Conservation (phyloP, 192 early-diverging fungal genomes). For the Backusella tarrabulga region DNA sequence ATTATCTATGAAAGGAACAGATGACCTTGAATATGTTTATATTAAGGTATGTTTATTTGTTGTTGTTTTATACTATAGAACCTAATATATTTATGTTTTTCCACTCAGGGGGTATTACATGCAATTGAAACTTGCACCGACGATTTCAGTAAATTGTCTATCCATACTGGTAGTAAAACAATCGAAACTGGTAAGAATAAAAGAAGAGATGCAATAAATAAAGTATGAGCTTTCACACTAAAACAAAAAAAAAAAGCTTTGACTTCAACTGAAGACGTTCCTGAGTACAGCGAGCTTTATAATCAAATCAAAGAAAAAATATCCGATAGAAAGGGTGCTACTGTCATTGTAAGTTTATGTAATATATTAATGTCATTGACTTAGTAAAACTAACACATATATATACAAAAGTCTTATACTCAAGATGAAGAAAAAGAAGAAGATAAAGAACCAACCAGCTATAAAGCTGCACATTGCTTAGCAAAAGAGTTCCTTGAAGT, state of each 20-base stretch:
- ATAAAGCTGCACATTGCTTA: constrained; percentile 1
- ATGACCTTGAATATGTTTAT: constrained; percentile 10
- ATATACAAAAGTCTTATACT: neutral
- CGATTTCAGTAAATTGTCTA: neutral
- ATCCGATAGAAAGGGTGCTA: neutral
- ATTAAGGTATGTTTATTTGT: constrained; percentile 6
- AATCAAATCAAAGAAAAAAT: constrained; percentile 10
- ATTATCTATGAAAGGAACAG: neutral
- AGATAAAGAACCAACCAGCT: neutral
- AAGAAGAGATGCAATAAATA: neutral
- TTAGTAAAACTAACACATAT: neutral
- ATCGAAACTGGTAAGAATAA: neutral
- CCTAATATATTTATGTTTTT: neutral
- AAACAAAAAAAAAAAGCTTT: neutral
- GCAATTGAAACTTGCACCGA: neutral
- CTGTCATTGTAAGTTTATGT: constrained; percentile 7
- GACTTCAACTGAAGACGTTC: neutral
- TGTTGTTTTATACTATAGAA: neutral
- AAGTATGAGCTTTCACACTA: neutral
- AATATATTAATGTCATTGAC: neutral
- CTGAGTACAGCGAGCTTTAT: constrained; percentile 1
- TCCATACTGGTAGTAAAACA: constrained; percentile 1
- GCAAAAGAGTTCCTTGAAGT: neutral
- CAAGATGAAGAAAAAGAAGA: neutral
- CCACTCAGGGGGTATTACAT: neutral